Conservation (phyloP, 2,329 filamentous ascomycete genomes). For the Diaporthe ampelina region DNA sequence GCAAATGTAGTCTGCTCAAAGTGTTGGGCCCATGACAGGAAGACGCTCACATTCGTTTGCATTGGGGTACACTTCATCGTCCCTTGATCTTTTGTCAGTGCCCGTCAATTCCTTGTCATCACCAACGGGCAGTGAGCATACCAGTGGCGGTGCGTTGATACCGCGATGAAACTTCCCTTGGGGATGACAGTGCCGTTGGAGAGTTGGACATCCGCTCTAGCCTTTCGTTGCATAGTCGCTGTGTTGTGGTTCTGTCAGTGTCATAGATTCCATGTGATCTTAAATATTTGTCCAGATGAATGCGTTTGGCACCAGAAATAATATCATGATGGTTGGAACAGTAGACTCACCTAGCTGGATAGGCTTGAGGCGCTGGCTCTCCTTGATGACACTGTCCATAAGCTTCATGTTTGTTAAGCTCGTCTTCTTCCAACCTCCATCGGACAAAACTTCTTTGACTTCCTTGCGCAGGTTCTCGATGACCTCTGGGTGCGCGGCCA, state of each 20-base stretch:
- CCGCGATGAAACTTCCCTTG: conserved; percentile 38
- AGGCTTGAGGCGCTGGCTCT: conserved; percentile 50
- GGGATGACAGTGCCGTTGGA: conserved; percentile 45
- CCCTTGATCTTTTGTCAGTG: not conserved
- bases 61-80: not conserved
- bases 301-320: too few species aligned
- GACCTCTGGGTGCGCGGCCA: conserved; percentile 56
- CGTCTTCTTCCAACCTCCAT: conserved; percentile 50
- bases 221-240: conserved; percentile 43
- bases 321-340: too few species aligned
- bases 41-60: conserved; percentile 1
- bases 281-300: too few species aligned
- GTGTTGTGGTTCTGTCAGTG: not conserved
- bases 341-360: not conserved
- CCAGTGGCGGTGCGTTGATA: conserved; percentile 14
- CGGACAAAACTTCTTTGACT: conserved; percentile 50
- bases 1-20: not conserved
- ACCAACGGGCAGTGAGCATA: not conserved
- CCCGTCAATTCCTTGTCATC: not conserved
- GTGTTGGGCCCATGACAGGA: too few species aligned
- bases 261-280: not conserved
- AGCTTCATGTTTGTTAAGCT: conserved; percentile 55
- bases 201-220: conserved; percentile 40
- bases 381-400: conserved; percentile 59
- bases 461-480: conserved; percentile 59